Evolutionary conservation across 2,329 filamentous ascomycete species (phyloP), one percentile per base, ranked within the genome.

Genomic region (Aspergillus sclerotialis): DNA sequence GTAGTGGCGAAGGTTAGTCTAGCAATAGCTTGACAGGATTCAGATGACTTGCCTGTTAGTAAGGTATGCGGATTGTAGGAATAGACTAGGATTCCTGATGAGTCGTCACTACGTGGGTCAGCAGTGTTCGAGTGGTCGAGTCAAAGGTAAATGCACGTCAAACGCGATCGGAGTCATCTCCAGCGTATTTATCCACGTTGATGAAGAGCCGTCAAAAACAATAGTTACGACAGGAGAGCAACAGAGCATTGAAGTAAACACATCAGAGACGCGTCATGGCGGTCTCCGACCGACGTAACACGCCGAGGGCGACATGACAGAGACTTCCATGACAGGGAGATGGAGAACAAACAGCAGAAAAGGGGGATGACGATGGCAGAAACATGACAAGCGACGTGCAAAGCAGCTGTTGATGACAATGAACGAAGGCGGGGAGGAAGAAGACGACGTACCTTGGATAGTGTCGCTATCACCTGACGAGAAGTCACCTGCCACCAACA

Each of bases 401-500:
- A 37, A 30, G 37, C 32, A 33, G 36, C n/a, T n/a, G n/a, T n/a
- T n/a, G n/a, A n/a, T n/a, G n/a, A n/a, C n/a, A n/a, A 36, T 36
- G 37, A 44, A 39, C 43, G 36, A 43, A 40, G 41, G 28, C 31
- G 32, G 35, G 35, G 26, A 32, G 42, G 38, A 41, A 37, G 35
- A 48, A 48, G 39, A 39, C 43, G 42, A 40, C 49, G 50, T 58
- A 53, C 54, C 55, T 55, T 59, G 55, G 55, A 60, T 58, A 50
- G 48, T 48, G 48, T 56, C 39, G 58, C 49, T 63, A 63, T 63
- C 60, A 63, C 59, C 59, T 63, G 60, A 63, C 60, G 57, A 47
- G 46, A 63, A 60, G 60, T 63, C 60, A 63, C 60, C 58, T 61
- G 58, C 56, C 53, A 52, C 51, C 26, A 55, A 55, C 52, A 54